Evolutionary conservation across 306 rosid species (phyloP).

Genomic region (Cyamopsis tetragonoloba): DNA sequence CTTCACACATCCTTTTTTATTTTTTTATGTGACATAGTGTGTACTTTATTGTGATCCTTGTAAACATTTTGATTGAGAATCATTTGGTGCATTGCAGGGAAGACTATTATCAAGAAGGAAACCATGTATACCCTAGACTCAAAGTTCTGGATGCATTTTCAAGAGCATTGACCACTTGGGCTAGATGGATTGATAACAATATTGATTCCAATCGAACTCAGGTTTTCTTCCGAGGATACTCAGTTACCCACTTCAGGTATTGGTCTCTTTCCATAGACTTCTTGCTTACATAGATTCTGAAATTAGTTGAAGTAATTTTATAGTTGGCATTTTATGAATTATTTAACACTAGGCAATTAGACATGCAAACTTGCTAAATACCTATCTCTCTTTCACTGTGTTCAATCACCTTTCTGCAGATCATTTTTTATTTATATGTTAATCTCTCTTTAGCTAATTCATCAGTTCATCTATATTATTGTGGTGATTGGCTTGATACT

Average conservation of each 20-base stretch:
- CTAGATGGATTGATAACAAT: constrained; percentile 65
- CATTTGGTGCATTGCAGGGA: constrained; percentile 49
- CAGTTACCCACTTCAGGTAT: constrained; percentile 89
- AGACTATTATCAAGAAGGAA: constrained; percentile 95
- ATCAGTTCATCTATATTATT: not conserved
- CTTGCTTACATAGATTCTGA: not conserved
- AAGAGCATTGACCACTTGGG: constrained; percentile 91
- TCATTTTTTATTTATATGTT: not conserved
- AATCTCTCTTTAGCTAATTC: not conserved
- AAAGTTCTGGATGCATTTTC: constrained; percentile 74
- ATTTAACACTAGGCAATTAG: not conserved
- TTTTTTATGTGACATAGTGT: not conserved
- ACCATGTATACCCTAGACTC: constrained; percentile 65
- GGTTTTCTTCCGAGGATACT: constrained; percentile 91
- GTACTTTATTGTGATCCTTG: not conserved
- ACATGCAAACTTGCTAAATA: not conserved
- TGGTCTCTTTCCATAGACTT: not conserved
- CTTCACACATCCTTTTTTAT: not conserved
- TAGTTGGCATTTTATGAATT: constrained; percentile 4
- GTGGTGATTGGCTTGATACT: not conserved
- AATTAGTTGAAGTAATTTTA: not conserved
- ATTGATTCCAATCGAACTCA: constrained; percentile 59
- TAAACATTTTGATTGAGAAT: constrained; percentile 6
- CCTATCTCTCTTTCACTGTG: not conserved
- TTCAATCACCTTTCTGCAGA: not conserved